Conservation (phyloP, 148 eudicot species). For the Polygonum aviculare region DNA sequence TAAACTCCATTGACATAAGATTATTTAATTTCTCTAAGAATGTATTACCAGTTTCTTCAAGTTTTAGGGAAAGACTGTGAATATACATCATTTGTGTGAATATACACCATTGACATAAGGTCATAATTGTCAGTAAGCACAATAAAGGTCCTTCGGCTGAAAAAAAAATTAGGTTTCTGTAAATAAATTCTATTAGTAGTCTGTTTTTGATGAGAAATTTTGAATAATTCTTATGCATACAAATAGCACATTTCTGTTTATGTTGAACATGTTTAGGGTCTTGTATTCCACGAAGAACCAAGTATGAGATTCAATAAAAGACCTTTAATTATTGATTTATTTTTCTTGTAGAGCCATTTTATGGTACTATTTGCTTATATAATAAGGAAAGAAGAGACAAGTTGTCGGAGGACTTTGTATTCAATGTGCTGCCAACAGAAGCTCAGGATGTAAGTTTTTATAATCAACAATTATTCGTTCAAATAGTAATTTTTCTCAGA, state of each 20-base stretch:
- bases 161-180: too few species aligned
- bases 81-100: neutral
- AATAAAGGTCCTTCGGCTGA: too few species aligned
- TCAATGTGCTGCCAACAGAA: constrained; percentile 57
- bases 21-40: too few species aligned
- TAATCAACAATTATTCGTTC: neutral
- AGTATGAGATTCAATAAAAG: neutral
- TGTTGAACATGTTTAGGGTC: neutral
- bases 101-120: neutral
- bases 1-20: too few species aligned
- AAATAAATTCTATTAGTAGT: neutral
- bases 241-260: neutral
- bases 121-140: neutral
- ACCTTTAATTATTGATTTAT: neutral
- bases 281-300: neutral
- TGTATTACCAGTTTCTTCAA: too few species aligned
- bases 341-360: constrained; percentile 75
- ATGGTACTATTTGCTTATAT: constrained; percentile 93
- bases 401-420: constrained; percentile 88
- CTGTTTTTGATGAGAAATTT: neutral
- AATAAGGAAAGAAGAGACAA: constrained; percentile 96
- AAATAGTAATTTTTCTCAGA: neutral
- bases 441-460: constrained; percentile 54
- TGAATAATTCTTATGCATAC: too few species aligned
- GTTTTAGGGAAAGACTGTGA: neutral